Conservation (phyloP, 805 yeast species). For the Kuraishia cidri region DNA sequence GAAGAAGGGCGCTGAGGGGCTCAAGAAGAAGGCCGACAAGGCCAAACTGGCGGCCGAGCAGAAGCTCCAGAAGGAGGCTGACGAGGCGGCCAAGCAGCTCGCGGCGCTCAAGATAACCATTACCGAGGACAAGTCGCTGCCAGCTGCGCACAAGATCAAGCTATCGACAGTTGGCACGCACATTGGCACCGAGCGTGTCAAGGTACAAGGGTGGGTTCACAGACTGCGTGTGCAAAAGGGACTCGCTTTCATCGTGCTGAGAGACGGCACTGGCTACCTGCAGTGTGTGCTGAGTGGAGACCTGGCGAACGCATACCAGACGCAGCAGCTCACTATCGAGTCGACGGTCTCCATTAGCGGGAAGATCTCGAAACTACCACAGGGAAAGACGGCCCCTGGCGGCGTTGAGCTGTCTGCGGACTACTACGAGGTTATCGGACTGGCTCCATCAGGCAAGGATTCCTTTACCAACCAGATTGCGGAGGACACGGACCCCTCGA, state of each 20-base stretch:
- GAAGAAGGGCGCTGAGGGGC: slow-evolving; percentile 88
- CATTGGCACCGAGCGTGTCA: slow-evolving; percentile 58
- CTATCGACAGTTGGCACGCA: slow-evolving; percentile 42
- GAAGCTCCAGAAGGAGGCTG: slow-evolving; percentile 48
- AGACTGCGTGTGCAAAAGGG: slow-evolving; percentile 92
- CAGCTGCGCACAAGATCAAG: slow-evolving; percentile 61
- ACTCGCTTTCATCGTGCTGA: slow-evolving; percentile 77
- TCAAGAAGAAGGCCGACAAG: slow-evolving; percentile 74
- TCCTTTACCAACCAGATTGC: slow-evolving; percentile 91
- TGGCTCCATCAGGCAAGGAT: slow-evolving; percentile 95
- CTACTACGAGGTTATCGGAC: slow-evolving; percentile 80
- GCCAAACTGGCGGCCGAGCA: slow-evolving; percentile 47
- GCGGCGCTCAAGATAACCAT: slow-evolving; percentile 75
- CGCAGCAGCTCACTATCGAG: slow-evolving; percentile 81
- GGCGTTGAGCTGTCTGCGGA: slow-evolving; percentile 92
- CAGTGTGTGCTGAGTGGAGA: slow-evolving; percentile 89
- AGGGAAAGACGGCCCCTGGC: slow-evolving; percentile 96
- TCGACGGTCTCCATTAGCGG: slow-evolving; percentile 79
- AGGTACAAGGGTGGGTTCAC: slow-evolving; percentile 92
- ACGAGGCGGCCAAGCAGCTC: slow-evolving; percentile 65
- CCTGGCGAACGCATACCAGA: slow-evolving; percentile 82
- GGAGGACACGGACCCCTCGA: slow-evolving; percentile 89
- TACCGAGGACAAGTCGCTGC: slow-evolving; percentile 64
- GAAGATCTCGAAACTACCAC: slow-evolving; percentile 75
- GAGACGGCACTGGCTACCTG: slow-evolving; percentile 91